A percentile compares a stretch with the other conserved stretches of the same genome.
Evolutionary conservation across 2,329 filamentous ascomycete genomes (phyloP).

Genomic region (Fusarium pseudonygamai): DNA sequence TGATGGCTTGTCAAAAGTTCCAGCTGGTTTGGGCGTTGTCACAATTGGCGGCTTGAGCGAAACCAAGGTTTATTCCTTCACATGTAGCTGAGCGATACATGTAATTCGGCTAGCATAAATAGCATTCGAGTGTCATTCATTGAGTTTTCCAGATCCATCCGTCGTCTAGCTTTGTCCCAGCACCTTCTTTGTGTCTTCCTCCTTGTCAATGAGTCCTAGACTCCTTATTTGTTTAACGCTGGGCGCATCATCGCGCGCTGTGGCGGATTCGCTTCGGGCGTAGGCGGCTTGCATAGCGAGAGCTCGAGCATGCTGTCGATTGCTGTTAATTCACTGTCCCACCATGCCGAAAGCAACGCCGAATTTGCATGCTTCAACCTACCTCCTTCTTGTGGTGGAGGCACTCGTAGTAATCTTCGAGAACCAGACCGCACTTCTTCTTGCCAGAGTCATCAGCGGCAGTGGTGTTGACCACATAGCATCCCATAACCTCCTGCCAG

Average conservation of each 20-base stretch:
- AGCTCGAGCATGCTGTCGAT: slow-evolving; percentile 77
- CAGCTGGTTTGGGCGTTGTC: not conserved
- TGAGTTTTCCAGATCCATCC: slow-evolving; percentile 4
- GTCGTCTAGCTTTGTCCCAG: slow-evolving; percentile 49
- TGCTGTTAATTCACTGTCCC: slow-evolving; percentile 21
- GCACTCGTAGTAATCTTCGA: slow-evolving; percentile 99
- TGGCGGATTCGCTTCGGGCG: slow-evolving; percentile 79
- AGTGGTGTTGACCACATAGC: slow-evolving; percentile 94
- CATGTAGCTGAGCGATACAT: slow-evolving; percentile 27
- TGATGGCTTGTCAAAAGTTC: not conserved
- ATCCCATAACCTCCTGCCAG: slow-evolving; percentile 99
- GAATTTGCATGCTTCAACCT: slow-evolving; percentile 44
- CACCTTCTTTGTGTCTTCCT: slow-evolving; percentile 78
- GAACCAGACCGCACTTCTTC: slow-evolving; percentile 82
- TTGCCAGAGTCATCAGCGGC: slow-evolving; percentile 82
- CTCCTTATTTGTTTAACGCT: slow-evolving; percentile 88
- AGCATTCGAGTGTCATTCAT: slow-evolving; percentile 10
- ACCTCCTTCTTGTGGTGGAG: slow-evolving; percentile 99
- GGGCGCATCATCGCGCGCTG: slow-evolving; percentile 81
- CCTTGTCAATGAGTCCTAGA: slow-evolving; percentile 83
- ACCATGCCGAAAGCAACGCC: not conserved
- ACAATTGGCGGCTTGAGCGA: slow-evolving; percentile 1
- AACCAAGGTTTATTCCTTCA: slow-evolving; percentile 37
- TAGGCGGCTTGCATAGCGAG: slow-evolving; percentile 84
- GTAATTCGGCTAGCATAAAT: not conserved